Conservation (phyloP, 1,139 yeast genomes). For the Kodamaea ohmeri region DNA sequence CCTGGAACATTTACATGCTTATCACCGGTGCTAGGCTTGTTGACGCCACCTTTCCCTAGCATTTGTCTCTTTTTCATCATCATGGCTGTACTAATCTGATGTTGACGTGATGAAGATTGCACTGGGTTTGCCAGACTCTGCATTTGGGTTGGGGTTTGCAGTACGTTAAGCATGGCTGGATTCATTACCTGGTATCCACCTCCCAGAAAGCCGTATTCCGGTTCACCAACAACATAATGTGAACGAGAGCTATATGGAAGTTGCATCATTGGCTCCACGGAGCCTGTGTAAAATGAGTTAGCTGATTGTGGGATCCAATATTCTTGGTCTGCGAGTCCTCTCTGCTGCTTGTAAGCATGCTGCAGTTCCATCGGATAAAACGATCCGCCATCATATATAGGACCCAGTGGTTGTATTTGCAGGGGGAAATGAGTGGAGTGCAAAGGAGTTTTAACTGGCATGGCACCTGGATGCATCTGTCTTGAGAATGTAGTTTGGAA, state of each 20-base stretch:
- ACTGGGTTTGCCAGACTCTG: slow-evolving; percentile 4
- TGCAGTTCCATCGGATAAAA: slow-evolving; percentile 8
- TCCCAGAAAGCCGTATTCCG: slow-evolving; percentile 15
- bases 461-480: slow-evolving; percentile 10
- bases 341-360: slow-evolving; percentile 8
- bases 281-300: slow-evolving; percentile 8
- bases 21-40: slow-evolving; percentile 13
- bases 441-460: slow-evolving; percentile 14
- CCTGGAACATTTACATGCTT: slow-evolving; percentile 10
- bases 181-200: slow-evolving; percentile 18
- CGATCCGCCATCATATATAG: slow-evolving; percentile 6
- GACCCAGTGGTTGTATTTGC: slow-evolving; percentile 9
- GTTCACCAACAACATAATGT: slow-evolving; percentile 17
- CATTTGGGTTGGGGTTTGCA: slow-evolving; percentile 8
- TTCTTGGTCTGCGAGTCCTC: slow-evolving; percentile 20
- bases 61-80: slow-evolving; percentile 27
- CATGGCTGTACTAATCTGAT: slow-evolving; percentile 25
- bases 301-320: slow-evolving; percentile 22
- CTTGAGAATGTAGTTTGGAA: slow-evolving; percentile 19
- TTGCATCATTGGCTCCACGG: slow-evolving; percentile 14
- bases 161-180: slow-evolving; percentile 13
- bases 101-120: slow-evolving; percentile 22
- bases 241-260: slow-evolving; percentile 13
- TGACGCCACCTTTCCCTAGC: slow-evolving; percentile 14
- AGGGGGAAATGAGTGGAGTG: slow-evolving; percentile 14